Evolutionary conservation across 2,329 filamentous ascomycete species (phyloP), one percentile per base, ranked within the genome.

Genomic region (Didymellaceae sp.): DNA sequence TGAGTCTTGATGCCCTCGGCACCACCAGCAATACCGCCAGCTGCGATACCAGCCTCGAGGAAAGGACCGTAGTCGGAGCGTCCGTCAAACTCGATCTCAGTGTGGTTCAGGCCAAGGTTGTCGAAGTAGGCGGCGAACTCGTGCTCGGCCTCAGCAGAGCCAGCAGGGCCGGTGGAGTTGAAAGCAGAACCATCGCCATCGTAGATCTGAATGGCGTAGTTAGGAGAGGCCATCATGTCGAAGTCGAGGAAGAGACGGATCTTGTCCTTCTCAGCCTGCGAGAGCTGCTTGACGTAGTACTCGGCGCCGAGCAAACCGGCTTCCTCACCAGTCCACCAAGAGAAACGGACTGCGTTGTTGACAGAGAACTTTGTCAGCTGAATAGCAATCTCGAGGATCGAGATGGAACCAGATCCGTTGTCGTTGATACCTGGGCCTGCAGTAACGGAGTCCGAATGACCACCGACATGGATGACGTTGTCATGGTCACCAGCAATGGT

Each of bases 41-140:
- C 84, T 0, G 89, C 87, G 32, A 92, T 90, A 3, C 86, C 86
- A 47, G 83, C 80, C 26, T 83, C 80, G 63, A 91, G 87, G 76
- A 93, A 92, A 1, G 84, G 86, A 41, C 86, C 87, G 62, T 93
- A 93, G 72, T 94, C 90, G 56, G 86, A 90, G 51, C 89, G 85
- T 6, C 89, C 89, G 61, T 91, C 87, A 59, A 94, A 93, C 2
- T 84, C 82, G 21, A 89, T 89, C 50, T 88, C 84, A 0, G 84
- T 88, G 67, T 86, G 65, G 51, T 67, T 66, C 8, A 67, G 55
- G 3, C 63, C 60, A 9, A 65, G 59, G 43, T 65, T 66, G 33
- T 66, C 57, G 32, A 71, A 71, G 54, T 67, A 71, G 42, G 64
- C 56, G 9, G 66, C 54, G 32, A 86, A 71, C 86, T 85, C 48